Percentiles rank a stretch among this genome's conserved stretches.
These are phyloP conservation scores for Schrenkiella parvula DNA, from an alignment of 345 rosid species.

Conservation along the genomic window DNA sequence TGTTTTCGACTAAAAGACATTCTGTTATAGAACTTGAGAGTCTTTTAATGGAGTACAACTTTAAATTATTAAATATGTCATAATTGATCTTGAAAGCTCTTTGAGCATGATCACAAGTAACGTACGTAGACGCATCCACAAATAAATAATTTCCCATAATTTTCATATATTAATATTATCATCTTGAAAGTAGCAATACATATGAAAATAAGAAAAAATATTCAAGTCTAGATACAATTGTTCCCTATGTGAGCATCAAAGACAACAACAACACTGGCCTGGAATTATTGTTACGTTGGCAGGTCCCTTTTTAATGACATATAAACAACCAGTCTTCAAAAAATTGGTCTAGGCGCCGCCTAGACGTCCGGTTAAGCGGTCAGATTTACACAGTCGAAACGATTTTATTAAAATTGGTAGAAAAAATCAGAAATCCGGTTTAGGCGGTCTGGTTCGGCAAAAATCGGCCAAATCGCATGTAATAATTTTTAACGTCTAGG, in stretches of 20 bases:
- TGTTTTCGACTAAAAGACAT: too few relatives aligned
- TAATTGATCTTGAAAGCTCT: neutral
- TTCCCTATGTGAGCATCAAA: conserved; percentile 13
- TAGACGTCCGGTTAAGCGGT: too few relatives aligned
- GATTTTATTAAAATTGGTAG: too few relatives aligned
- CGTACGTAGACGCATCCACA: conserved; percentile 1
- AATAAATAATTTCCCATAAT: neutral
- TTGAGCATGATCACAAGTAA: neutral
- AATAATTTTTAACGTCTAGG: too few relatives aligned
- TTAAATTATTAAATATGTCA: neutral
- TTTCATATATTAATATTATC: neutral
- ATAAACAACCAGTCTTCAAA: neutral
- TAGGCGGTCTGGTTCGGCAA: too few relatives aligned
- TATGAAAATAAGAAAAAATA: neutral
- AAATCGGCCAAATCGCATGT: too few relatives aligned
- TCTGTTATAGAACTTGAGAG: too few relatives aligned
- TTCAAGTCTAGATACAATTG: neutral
- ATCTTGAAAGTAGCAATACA: conserved; percentile 2
- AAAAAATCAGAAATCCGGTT: too few relatives aligned
- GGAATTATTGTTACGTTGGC: conserved; percentile 2
- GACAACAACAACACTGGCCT: conserved; percentile 13
- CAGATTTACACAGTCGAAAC: too few relatives aligned
- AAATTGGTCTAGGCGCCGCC: too few relatives aligned
- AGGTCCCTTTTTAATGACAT: neutral
- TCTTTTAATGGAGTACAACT: too few relatives aligned